A percentile compares a stretch with the other conserved stretches of the same genome.
phyloP scores from a whole-genome alignment of 2,329 filamentous ascomycete genomes.

The Bipolaris zeicola region DNA sequence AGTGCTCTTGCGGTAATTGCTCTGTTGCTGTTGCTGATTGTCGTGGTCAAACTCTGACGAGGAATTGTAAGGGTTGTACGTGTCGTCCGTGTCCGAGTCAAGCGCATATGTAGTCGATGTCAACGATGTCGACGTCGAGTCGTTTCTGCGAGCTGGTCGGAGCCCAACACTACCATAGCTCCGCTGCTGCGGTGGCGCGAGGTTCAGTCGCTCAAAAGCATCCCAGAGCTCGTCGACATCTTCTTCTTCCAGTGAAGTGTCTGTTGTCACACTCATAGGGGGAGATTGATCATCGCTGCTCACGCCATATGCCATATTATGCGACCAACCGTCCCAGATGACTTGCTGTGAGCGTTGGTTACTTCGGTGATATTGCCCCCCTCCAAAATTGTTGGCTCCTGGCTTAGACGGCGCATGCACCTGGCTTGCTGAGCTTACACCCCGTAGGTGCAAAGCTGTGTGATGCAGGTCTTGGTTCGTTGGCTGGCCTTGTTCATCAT shows the following conservation, averaged over 20 bases:
- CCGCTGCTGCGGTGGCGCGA: conserved; percentile 19
- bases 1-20: conserved; percentile 19
- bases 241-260: conserved; percentile 42
- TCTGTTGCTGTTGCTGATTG: conserved; percentile 7
- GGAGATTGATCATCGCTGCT: conserved; percentile 40
- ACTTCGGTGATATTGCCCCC: conserved; percentile 25
- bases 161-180: conserved; percentile 21
- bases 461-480: conserved; percentile 38
- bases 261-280: conserved; percentile 38
- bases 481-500: conserved; percentile 44
- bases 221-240: conserved; percentile 47
- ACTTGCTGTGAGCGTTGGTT: conserved; percentile 38
- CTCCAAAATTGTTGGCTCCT: conserved; percentile 26
- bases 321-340: conserved; percentile 43
- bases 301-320: conserved; percentile 39
- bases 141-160: conserved; percentile 23
- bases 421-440: conserved; percentile 44
- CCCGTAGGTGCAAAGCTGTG: conserved; percentile 40
- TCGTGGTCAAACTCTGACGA: conserved; percentile 29
- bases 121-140: conserved; percentile 24
- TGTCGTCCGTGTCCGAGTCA: conserved; percentile 19
- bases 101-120: conserved; percentile 3
- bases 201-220: conserved; percentile 30
- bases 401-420: conserved; percentile 36
- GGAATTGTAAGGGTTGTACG: conserved; percentile 28